These are phyloP conservation scores for Phaeosphaeria sp. DNA, from an alignment of 2,329 filamentous ascomycete genomes.

Conservation along the genomic window DNA sequence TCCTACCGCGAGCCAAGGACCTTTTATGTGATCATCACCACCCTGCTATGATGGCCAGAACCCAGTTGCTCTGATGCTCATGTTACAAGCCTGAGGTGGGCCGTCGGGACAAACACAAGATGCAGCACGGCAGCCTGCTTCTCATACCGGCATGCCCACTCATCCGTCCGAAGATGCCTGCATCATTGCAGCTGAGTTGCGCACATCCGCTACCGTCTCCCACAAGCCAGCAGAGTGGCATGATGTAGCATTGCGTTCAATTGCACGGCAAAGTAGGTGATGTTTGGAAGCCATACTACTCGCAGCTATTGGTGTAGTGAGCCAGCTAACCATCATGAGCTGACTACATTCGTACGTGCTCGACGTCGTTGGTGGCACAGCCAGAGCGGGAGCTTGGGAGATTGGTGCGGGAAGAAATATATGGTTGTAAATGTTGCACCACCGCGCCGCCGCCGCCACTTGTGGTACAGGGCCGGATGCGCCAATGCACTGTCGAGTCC, in stretches of 20 bases:
- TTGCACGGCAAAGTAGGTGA: not conserved
- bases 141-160: conserved; percentile 4
- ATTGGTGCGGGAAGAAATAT: conserved; percentile 9
- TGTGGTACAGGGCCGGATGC: conserved; percentile 19
- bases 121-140: conserved; percentile 31
- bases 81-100: conserved; percentile 11
- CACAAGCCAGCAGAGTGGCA: not conserved
- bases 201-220: not conserved
- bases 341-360: not conserved
- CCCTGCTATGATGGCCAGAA: conserved; percentile 4
- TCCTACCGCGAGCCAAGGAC: not conserved
- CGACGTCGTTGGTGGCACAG: not conserved
- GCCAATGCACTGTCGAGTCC: conserved; percentile 5
- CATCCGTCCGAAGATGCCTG: conserved; percentile 1
- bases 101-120: conserved; percentile 20
- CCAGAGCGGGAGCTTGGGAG: conserved; percentile 4
- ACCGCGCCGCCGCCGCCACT: conserved; percentile 16
- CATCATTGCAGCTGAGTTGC: conserved; percentile 1
- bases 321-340: not conserved
- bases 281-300: not conserved
- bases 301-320: not conserved
- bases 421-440: conserved; percentile 19
- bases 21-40: conserved; percentile 22
- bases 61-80: conserved; percentile 2
- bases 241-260: not conserved